Evolutionary conservation across 1,139 yeast genomes (phyloP), one percentile per base, ranked within the genome.

Genomic region (Lodderomyces margitis): DNA sequence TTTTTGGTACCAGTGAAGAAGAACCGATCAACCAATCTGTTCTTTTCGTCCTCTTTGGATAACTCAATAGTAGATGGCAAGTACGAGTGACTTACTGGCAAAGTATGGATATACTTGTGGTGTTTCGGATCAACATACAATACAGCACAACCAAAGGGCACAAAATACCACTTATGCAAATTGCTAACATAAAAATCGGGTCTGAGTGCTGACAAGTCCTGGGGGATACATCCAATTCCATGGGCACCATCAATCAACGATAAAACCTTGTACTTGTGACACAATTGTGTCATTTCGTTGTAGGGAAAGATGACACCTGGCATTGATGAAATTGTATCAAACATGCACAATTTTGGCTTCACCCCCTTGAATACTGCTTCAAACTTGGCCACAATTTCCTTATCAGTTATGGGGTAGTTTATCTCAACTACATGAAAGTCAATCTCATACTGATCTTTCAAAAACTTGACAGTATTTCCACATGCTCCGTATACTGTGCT

Each of bases 221-320:
- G 46, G 9, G 57, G 55, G 9, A 80, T 53, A 40, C 79, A 61
- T 0, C 92, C 92, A 30, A 78, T 67, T 1, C 80, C 76, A 56
- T 85, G 92, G 3, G 92, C 89, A 10, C 84, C 92, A 55, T 85
- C 94, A 24, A 85, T 70, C 34, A 81, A 59, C 2, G 87, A 78
- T 36, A 81, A 51, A 5, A 78, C 75, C 8, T 62, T 59, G 45
- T 77, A 61, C 39, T 75, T 56, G 12, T 62, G 60, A 51, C 87
- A 80, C 37, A 78, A 57, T n/a, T 58, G 49, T 2, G 71, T 66
- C 42, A 83, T 51, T 43, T 66, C 56, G 45, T 72, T 72, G 58
- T 71, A 83, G 0, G 94, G 92, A 32, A 82, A 56, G 20, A 64
- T 56, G 8, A 74, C 74, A 2, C 83, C 84, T 0, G 92, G 92